Conservation (phyloP, 176 grass and related monocot genomes). For the Alloteropsis semialata region DNA sequence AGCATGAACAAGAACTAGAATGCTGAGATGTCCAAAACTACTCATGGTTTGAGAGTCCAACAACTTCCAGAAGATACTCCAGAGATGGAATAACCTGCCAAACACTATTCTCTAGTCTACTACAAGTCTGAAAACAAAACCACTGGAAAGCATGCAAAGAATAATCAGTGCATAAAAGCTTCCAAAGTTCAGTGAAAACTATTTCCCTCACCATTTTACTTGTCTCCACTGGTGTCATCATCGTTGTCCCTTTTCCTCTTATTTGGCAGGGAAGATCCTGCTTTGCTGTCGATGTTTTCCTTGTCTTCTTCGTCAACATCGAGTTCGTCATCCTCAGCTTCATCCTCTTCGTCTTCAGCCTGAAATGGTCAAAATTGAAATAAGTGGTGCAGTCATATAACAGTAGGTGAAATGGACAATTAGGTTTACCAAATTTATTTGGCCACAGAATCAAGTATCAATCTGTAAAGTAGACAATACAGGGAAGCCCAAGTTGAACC, state of each 20-base stretch:
- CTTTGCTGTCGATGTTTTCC: conserved; percentile 3
- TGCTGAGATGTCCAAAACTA: not conserved
- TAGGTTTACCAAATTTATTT: not conserved
- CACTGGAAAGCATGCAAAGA: not conserved
- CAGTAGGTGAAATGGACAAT: not conserved
- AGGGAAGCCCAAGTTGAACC: not conserved
- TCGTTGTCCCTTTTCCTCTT: conserved; percentile 54
- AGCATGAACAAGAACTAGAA: too few relatives aligned
- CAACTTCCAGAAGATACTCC: not conserved
- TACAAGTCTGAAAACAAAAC: not conserved
- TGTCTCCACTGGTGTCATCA: conserved; percentile 1
- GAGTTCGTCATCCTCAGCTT: conserved; percentile 25
- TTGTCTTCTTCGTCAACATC: conserved; percentile 19
- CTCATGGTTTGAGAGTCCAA: not conserved
- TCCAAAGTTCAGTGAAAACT: not conserved
- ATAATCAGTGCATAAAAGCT: not conserved
- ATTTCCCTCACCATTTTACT: not conserved
- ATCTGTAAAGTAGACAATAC: not conserved
- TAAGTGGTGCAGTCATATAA: not conserved
- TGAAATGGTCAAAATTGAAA: conserved; percentile 6
- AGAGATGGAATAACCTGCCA: not conserved
- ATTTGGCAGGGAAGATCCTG: conserved; percentile 21
- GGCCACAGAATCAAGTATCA: not conserved
- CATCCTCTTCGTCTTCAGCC: conserved; percentile 25
- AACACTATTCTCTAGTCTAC: not conserved